These are phyloP conservation scores for Ascodesmis nigricans DNA, from an alignment of 495 filamentous ascomycete genomes.

Conservation along the genomic window DNA sequence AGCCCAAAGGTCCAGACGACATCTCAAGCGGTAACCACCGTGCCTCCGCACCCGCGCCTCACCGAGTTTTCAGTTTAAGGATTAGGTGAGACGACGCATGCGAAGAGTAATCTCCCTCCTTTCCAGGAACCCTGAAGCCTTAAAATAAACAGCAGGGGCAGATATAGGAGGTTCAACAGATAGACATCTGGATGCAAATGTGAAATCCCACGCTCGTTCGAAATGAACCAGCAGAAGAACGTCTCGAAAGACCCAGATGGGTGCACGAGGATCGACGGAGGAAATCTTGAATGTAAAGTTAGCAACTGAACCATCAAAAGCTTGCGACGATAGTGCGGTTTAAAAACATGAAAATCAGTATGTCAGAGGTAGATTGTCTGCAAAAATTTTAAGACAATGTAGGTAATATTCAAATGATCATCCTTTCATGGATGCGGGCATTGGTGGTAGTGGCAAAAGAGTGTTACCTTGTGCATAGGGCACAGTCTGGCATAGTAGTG, in stretches of 20 bases:
- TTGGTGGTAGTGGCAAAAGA: no score
- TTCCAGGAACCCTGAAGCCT: constrained; percentile 7
- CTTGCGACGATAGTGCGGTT: no score
- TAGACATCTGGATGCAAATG: no score
- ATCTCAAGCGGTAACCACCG: constrained; percentile 1
- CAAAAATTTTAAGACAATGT: constrained; percentile 8
- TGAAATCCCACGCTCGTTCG: no score
- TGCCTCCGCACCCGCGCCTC: constrained; percentile 3
- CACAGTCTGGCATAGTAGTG: no score
- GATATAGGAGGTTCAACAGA: constrained; percentile 4
- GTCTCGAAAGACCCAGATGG: no score
- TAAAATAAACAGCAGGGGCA: constrained; percentile 4
- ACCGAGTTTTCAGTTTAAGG: background rate
- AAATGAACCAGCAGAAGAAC: no score
- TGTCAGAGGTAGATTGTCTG: constrained; percentile 7
- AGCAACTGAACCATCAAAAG: no score
- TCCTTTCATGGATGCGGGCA: no score
- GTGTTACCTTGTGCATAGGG: no score
- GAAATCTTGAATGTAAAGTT: no score
- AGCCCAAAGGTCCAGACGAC: constrained; percentile 2
- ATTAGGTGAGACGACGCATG: constrained; percentile 3
- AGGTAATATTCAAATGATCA: constrained; percentile 7
- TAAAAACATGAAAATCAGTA: constrained; percentile 2
- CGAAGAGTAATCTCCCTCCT: constrained; percentile 4
- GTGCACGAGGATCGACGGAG: no score